Percentiles rank a stretch among this genome's conserved stretches.
phyloP scores from a whole-genome alignment of 2,329 filamentous ascomycete species.

The Sporothrix euskadiensis region DNA sequence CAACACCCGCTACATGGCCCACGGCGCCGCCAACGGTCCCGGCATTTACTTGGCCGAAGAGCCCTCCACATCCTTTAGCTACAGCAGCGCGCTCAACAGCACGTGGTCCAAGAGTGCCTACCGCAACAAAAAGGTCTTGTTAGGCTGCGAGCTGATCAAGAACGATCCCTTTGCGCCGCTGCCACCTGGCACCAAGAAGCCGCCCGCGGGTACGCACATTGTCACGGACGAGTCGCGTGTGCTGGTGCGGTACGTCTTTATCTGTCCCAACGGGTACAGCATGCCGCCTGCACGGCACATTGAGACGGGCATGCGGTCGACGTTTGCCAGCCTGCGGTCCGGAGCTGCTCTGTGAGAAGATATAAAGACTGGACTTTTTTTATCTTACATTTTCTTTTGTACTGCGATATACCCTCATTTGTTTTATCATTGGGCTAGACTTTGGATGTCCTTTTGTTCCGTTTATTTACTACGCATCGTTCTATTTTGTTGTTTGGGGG shows the following conservation, averaged over 20 bases:
- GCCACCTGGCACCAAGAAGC: not conserved
- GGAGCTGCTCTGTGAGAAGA: slow-evolving; percentile 11
- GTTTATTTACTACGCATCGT: not conserved
- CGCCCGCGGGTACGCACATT: slow-evolving; percentile 27
- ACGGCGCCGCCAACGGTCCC: slow-evolving; percentile 29
- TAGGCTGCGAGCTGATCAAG: slow-evolving; percentile 34
- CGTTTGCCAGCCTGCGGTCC: slow-evolving; percentile 28
- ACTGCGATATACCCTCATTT: not conserved
- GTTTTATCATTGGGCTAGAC: not conserved
- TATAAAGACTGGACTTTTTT: not conserved
- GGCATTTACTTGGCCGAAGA: slow-evolving; percentile 33
- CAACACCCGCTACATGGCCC: slow-evolving; percentile 30
- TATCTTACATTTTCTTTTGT: not conserved
- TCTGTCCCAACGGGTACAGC: slow-evolving; percentile 32
- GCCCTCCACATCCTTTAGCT: slow-evolving; percentile 27
- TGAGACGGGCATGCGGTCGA: slow-evolving; percentile 32
- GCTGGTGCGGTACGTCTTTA: slow-evolving; percentile 35
- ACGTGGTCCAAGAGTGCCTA: slow-evolving; percentile 32
- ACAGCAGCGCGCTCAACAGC: slow-evolving; percentile 25
- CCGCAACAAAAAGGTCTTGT: slow-evolving; percentile 28
- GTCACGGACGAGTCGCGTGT: slow-evolving; percentile 32
- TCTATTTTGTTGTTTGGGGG: not conserved
- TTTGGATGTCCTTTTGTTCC: not conserved
- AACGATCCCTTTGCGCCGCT: slow-evolving; percentile 22
- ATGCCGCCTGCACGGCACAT: slow-evolving; percentile 33